Evolutionary conservation across 2,329 filamentous ascomycete species (phyloP), one percentile per base, ranked within the genome.

Genomic region (Xylaria arbuscula): DNA sequence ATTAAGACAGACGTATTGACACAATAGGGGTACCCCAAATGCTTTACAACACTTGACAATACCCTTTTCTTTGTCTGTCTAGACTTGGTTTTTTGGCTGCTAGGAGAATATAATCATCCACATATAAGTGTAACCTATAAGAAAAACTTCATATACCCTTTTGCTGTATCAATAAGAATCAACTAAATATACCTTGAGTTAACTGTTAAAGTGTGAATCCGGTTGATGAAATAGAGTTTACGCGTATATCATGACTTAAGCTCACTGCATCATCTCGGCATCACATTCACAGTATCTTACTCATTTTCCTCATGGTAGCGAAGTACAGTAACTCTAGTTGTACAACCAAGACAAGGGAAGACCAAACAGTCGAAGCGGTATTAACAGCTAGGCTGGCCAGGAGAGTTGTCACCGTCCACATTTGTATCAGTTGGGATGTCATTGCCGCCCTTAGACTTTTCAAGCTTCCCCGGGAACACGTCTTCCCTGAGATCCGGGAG

Each of bases 341-440:
- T 28, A 28, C 28, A 28, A 3, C 3, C 28, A 28, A 28, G 28
- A 28, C 28, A 28, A 28, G 28, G 3, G 3, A 2, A 28, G 28
- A 28, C 5, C 28, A 28, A 5, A 28, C 5, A 28, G 28, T 28
- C 5, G 5, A 28, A 28, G 28, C 28, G 28, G 5, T 28, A 28
- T 54, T 62, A 71, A 62, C 69, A 71, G 28, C 47, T 45, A 28
- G 69, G 69, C 61, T 70, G 13, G 10, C 69, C 69, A 6, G 69
- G 69, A 17, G 69, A 71, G n/a, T 60, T 65, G 2, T 59, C 56
- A 8, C 57, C 55, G 13, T 70, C 69, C 7, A 55, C 34, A 19
- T 15, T 63, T n/a, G 64, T 60, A 17, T 71, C 67, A 7, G 53
- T 19, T 11, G 56, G 53, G 42, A 71, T 68, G 15, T 68, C 55